Conservation (phyloP, 352 stramenopile genomes). For the Albugo candida region DNA sequence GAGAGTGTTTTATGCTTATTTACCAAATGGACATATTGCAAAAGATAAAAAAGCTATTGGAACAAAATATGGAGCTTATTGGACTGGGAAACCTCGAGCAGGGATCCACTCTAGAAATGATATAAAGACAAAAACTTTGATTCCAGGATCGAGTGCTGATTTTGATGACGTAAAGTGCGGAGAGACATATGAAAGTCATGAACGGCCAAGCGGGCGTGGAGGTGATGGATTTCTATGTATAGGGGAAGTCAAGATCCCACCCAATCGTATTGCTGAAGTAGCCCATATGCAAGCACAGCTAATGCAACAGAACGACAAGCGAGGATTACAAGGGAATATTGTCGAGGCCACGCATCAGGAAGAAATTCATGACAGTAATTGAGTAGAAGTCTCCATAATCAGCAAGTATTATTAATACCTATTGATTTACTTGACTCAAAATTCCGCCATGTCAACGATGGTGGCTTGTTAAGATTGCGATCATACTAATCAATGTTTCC, state of each 20-base stretch:
- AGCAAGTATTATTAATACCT: too few relatives aligned
- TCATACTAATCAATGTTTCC: neutral
- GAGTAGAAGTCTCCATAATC: too few relatives aligned
- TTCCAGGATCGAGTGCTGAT: constrained; percentile 21
- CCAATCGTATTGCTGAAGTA: constrained; percentile 46
- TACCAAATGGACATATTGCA: constrained; percentile 36
- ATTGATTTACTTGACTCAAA: too few relatives aligned
- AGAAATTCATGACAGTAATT: too few relatives aligned
- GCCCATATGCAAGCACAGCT: constrained; percentile 26
- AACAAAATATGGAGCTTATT: constrained; percentile 42
- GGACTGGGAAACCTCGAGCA: constrained; percentile 20
- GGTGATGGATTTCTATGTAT: constrained; percentile 43
- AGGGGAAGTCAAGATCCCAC: constrained; percentile 24
- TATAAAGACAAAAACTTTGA: constrained; percentile 23
- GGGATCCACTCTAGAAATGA: constrained; percentile 23
- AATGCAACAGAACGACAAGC: neutral
- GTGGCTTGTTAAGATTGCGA: too few relatives aligned
- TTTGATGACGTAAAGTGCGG: constrained; percentile 45
- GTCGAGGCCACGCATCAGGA: too few relatives aligned
- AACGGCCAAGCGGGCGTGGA: constrained; percentile 21
- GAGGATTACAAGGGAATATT: too few relatives aligned
- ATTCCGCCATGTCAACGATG: too few relatives aligned
- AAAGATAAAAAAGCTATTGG: constrained; percentile 49
- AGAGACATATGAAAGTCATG: constrained; percentile 23
- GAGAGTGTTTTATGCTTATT: constrained; percentile 25